A percentile compares a stretch with the other conserved stretches of the same genome.
Evolutionary conservation across 495 filamentous ascomycete species (phyloP).

Genomic region (Lasiosphaeria miniovina): DNA sequence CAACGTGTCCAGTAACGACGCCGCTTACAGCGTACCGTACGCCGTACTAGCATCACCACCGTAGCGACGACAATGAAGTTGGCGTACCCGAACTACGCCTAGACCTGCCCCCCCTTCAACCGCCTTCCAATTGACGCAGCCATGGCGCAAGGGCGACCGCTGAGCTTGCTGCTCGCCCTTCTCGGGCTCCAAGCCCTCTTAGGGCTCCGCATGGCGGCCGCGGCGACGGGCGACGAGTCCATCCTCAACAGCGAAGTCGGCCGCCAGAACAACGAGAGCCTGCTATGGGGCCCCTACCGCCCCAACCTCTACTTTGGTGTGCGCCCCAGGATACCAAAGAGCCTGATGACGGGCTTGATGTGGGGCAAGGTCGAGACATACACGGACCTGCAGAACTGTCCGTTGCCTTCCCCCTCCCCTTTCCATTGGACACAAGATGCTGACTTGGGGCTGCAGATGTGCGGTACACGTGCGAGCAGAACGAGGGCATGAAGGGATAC

Average conservation of each 20-base stretch:
- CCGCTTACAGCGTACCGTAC: neutral
- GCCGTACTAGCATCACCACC: neutral
- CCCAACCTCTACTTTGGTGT: slow-evolving; percentile 97
- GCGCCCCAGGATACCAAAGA: slow-evolving; percentile 80
- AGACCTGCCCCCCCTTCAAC: neutral
- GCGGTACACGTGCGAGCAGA: slow-evolving; percentile 92
- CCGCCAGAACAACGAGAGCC: slow-evolving; percentile 70
- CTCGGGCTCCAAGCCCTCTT: slow-evolving; percentile 15
- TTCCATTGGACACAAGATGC: neutral
- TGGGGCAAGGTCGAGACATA: slow-evolving; percentile 89
- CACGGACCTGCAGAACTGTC: slow-evolving; percentile 73
- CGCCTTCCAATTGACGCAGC: neutral
- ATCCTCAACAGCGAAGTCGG: slow-evolving; percentile 51
- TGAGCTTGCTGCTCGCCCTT: slow-evolving; percentile 20
- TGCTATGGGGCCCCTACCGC: slow-evolving; percentile 95
- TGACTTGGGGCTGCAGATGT: slow-evolving; percentile 55
- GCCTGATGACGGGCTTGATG: slow-evolving; percentile 78
- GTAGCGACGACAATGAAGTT: neutral
- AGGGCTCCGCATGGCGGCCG: neutral
- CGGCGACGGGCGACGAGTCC: slow-evolving; percentile 28
- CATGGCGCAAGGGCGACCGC: slow-evolving; percentile 25
- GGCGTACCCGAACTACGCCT: neutral
- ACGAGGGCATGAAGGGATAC: slow-evolving; percentile 91
- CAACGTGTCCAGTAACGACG: neutral
- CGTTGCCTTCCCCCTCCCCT: slow-evolving; percentile 31